Evolutionary conservation across 192 early-diverging fungal species (phyloP).

Genomic region (Coemansia furcata): DNA sequence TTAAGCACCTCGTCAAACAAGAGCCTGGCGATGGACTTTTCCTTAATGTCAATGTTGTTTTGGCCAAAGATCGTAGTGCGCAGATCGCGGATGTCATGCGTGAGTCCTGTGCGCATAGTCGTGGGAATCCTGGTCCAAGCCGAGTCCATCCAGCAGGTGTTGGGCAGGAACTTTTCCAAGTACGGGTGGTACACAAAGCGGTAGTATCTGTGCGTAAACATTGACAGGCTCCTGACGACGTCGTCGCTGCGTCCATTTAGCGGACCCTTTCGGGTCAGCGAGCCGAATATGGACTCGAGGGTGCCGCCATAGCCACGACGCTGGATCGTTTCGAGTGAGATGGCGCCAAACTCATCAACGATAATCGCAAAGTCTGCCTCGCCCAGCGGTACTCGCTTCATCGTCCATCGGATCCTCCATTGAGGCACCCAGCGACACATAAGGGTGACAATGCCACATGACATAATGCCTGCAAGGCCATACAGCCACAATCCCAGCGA

Average conservation of each 20-base stretch:
- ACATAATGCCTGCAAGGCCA: constrained; percentile 61
- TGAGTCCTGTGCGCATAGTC: constrained; percentile 54
- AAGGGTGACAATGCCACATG: constrained; percentile 71
- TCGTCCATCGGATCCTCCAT: constrained; percentile 70
- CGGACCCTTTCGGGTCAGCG: constrained; percentile 36
- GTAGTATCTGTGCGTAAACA: constrained; percentile 54
- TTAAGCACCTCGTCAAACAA: constrained; percentile 73
- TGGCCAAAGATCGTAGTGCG: constrained; percentile 67
- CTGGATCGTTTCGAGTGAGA: constrained; percentile 54
- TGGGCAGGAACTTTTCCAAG: constrained; percentile 46
- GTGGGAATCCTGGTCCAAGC: constrained; percentile 40
- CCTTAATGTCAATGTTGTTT: constrained; percentile 72
- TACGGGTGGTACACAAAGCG: constrained; percentile 53
- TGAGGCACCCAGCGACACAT: constrained; percentile 83
- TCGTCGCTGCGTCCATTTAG: constrained; percentile 35
- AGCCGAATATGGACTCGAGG: constrained; percentile 65
- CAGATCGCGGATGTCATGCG: constrained; percentile 53
- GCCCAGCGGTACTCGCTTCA: constrained; percentile 60
- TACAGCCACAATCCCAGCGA: constrained; percentile 57
- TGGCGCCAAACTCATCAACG: constrained; percentile 68
- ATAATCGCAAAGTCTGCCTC: constrained; percentile 71
- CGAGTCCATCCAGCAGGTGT: constrained; percentile 51
- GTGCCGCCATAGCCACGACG: constrained; percentile 65
- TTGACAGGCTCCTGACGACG: constrained; percentile 29
- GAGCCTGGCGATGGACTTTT: constrained; percentile 60